Base-by-base conservation (phyloP, 495 filamentous ascomycete species). In the Xylaria flabelliformis region DNA sequence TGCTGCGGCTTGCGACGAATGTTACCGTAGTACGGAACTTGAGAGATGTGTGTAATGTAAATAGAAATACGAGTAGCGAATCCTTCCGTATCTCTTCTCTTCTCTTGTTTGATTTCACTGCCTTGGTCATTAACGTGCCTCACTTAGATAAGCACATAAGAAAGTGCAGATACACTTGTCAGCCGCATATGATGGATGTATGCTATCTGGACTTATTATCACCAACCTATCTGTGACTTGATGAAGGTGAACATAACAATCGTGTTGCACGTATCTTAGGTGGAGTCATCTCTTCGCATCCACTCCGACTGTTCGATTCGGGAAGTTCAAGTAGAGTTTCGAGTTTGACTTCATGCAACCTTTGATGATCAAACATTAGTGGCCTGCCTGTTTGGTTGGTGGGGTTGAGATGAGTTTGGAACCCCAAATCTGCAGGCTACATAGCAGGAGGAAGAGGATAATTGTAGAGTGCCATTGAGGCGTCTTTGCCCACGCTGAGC, bases 281-380 rank as follows among this genome's bases (percentile, higher is more conserved):
- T 67, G 50, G n/a, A 4, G 34, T 32, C 42, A 10, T 42, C 21
- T 34, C 41, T n/a, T 56, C 42, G 36, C 19, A 13, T 46, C 41
- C 29, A 59, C 17, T 32, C 8, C 29, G 15, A 55, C 53, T 46
- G 66, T 39, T 48, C 41, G 17, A 32, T 15, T 46, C 5, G 56
- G 55, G 29, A 46, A 34, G 56, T 55, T 19, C 19, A 67, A 55
- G 65, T 41, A 39, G 65, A 29, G 21, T 36, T 39, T 65, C n/a
- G 1, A 19, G 62, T 71, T 71, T 58, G 36, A 59, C 44, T 56
- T 66, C 24, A 26, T 66, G 69, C 69, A 53, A 42, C 36, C 34
- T n/a, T 44, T 69, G 71, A 39, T 44, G 56, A 73, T 73, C 71
- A 69, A 59, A 72, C 64, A 17, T 62, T 65, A 64, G 29, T 42